Percentiles rank a stretch among this genome's conserved stretches.
phyloP scores from a whole-genome alignment of 768 basidiomycete genomes.

The Leccinellum luteum region DNA sequence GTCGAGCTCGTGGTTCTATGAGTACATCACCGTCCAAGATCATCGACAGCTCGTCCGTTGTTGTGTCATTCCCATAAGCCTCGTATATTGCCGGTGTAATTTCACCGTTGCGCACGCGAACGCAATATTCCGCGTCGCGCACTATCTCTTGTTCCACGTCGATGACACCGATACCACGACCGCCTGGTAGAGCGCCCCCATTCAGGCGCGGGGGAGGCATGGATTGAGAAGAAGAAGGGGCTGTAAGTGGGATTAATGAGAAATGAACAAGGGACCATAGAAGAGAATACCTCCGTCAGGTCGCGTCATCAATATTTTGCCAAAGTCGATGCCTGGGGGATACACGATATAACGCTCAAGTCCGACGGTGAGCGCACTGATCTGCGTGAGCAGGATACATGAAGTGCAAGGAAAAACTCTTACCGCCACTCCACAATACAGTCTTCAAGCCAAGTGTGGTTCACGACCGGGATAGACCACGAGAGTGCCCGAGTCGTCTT shows the following conservation, averaged over 20 bases:
- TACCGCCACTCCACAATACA: slow-evolving; percentile 77
- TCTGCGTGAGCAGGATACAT: neutral
- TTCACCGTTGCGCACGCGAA: neutral
- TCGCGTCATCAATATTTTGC: slow-evolving; percentile 33
- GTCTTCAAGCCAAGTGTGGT: slow-evolving; percentile 90
- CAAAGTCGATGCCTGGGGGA: slow-evolving; percentile 67
- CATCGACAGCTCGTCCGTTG: slow-evolving; percentile 1
- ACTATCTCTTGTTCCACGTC: slow-evolving; percentile 23
- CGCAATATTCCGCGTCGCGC: slow-evolving; percentile 14
- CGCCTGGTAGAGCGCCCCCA: slow-evolving; percentile 30
- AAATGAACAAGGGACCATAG: neutral
- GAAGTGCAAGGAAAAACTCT: neutral
- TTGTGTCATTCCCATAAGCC: neutral
- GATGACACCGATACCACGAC: slow-evolving; percentile 25
- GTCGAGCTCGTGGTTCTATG: neutral
- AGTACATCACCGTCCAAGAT: neutral
- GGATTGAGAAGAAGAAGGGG: slow-evolving; percentile 9
- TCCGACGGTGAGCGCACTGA: slow-evolving; percentile 53
- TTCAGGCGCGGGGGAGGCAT: neutral
- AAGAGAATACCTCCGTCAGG: slow-evolving; percentile 15
- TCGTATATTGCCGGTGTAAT: neutral
- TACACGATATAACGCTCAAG: slow-evolving; percentile 68
- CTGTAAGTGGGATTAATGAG: neutral
- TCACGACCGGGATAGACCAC: slow-evolving; percentile 86
- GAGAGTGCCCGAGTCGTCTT: slow-evolving; percentile 73